Conservation (phyloP, 208 protist species). For the Leptomonas pyrrhocoris region DNA sequence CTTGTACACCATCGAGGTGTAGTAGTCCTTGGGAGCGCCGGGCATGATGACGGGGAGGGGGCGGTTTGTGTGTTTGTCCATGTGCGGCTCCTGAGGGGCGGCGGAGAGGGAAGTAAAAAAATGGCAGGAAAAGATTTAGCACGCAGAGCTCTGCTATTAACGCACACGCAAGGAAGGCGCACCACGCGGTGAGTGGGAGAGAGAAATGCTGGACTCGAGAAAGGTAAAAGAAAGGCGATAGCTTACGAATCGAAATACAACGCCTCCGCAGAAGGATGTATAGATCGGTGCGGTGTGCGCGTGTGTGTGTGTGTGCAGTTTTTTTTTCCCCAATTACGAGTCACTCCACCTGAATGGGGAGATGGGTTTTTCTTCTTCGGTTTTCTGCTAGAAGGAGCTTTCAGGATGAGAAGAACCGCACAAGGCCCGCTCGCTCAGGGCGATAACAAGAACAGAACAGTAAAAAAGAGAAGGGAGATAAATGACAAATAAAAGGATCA, state of each 20-base stretch:
- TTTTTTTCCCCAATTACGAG: too few relatives aligned
- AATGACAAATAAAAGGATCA: not conserved
- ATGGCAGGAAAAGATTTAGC: not conserved
- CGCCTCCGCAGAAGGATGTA: not conserved
- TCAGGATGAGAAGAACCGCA: not conserved
- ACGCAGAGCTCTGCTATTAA: too few relatives aligned
- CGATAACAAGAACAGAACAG: not conserved
- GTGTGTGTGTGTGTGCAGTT: too few relatives aligned
- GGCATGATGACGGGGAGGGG: conserved; percentile 23
- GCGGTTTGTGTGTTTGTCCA: not conserved
- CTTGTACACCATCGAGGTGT: conserved; percentile 59
- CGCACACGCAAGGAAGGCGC: not conserved
- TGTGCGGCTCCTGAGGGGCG: not conserved
- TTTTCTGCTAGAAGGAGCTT: not conserved
- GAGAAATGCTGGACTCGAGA: conserved; percentile 1
- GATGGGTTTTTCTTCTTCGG: not conserved
- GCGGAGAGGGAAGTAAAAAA: not conserved
- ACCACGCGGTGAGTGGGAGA: conserved; percentile 1
- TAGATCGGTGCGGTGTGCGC: too few relatives aligned
- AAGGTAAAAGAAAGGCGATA: not conserved
- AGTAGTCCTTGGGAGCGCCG: conserved; percentile 37
- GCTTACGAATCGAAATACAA: not conserved
- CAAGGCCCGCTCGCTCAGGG: not conserved
- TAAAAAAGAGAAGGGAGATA: not conserved
- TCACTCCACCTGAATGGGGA: too few relatives aligned